A percentile compares a stretch with the other conserved stretches of the same genome.
Conservation (phyloP, 306 rosid species). For the Casuarina glauca region DNA sequence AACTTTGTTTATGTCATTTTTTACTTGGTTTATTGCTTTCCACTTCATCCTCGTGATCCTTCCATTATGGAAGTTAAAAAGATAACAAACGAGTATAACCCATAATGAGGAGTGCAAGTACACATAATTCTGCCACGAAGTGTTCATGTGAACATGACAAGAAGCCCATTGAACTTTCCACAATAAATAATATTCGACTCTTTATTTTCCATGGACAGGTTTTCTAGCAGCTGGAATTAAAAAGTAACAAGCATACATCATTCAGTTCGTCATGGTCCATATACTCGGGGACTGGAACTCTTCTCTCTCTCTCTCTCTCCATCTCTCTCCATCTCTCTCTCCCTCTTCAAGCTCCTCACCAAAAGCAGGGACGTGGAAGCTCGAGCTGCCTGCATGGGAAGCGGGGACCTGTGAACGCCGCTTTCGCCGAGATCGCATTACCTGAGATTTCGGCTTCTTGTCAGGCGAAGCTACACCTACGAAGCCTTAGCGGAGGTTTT, state of each 20-base stretch:
- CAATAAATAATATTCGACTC: too few relatives aligned
- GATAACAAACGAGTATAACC: too few relatives aligned
- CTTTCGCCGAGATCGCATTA: conserved; percentile 1
- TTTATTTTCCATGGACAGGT: too few relatives aligned
- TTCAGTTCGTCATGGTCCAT: conserved; percentile 26
- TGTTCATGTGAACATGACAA: too few relatives aligned
- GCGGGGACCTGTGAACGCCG: conserved; percentile 21
- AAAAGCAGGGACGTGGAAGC: background rate
- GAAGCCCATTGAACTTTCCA: too few relatives aligned
- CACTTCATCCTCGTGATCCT: too few relatives aligned
- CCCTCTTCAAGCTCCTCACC: background rate
- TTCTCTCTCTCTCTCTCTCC: background rate
- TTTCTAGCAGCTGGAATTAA: too few relatives aligned
- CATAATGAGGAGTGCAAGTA: too few relatives aligned
- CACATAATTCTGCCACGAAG: too few relatives aligned
- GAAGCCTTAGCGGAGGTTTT: conserved; percentile 17
- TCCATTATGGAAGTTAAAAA: too few relatives aligned
- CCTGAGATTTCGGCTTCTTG: conserved; percentile 24
- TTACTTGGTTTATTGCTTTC: too few relatives aligned
- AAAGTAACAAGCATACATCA: conserved; percentile 7
- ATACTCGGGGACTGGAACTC: background rate
- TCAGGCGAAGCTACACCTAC: conserved; percentile 9
- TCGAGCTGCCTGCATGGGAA: background rate
- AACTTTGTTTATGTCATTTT: too few relatives aligned
- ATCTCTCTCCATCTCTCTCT: background rate